Base-by-base conservation (phyloP, 495 filamentous ascomycete species). In the Letharia lupina region DNA sequence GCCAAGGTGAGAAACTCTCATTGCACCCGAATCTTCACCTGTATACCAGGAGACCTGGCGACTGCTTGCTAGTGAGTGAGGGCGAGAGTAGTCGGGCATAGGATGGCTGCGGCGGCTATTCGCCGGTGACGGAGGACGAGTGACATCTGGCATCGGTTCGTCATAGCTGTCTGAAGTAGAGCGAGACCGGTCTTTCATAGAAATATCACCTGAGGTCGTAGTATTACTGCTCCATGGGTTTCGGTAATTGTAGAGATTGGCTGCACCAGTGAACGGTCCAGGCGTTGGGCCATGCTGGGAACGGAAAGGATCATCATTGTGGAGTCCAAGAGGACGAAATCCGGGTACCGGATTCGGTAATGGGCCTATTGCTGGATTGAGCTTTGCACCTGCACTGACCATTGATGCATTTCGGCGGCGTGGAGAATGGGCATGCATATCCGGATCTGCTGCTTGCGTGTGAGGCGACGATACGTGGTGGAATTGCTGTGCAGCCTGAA, bases 71-170 rank as follows among this genome's bases (percentile, higher is more conserved):
- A 66, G 77, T 73, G 64, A 80, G 73, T 62, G 77, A n/a, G 61
- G 56, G 40, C 61, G 59, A 47, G 63, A 67, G 35, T 60, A 63
- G 44, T 73, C 80, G 28, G 75, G 75, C 72, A 79, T 76, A 69
- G 73, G 75, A 56, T 78, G 80, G 44, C 79, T 74, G 23, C 74
- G 74, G 48, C 78, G 76, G 67, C 78, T 82, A 64, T 74, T 79
- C 23, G 72, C 70, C 13, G 60, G 42, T 4, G 79, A 78, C 56
- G 70, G 75, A 20, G 77, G 77, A 37, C 67, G 70, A 31, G 70
- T 69, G 69, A 79, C 81, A 63, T 85, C 83, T 40, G 79, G 81
- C 83, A 84, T 85, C 9, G 82, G 77, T 37, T 81, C 66, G 63
- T 85, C 82, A 62, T 79, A 76, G 48, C 76, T 75, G 31, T 77